Evolutionary conservation across 2,329 filamentous ascomycete species (phyloP).

Genomic region (Botrytis tulipae): DNA sequence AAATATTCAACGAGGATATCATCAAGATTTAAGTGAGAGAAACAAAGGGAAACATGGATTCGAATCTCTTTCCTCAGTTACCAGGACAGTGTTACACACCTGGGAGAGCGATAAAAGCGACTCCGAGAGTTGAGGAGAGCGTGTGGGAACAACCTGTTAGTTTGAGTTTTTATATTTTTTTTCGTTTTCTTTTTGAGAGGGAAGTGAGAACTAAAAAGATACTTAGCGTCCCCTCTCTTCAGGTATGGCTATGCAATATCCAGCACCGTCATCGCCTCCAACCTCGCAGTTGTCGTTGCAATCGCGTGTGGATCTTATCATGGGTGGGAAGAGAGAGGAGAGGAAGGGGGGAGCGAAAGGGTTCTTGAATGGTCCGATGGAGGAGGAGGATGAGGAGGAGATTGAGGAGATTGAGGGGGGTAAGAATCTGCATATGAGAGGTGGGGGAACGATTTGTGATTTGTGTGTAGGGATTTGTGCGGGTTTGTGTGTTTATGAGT

Average conservation of each 20-base stretch:
- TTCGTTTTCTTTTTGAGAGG: neutral
- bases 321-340: neutral
- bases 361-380: neutral
- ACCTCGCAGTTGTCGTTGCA: neutral
- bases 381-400: neutral
- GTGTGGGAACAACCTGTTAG: constrained; percentile 1
- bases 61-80: neutral
- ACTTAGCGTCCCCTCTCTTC: neutral
- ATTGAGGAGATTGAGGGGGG: no score
- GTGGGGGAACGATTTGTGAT: neutral
- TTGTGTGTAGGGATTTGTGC: constrained; percentile 9
- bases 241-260: neutral
- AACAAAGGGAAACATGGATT: neutral
- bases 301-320: neutral
- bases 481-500: constrained; percentile 5
- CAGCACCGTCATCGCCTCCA: neutral
- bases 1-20: neutral
- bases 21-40: neutral
- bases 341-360: neutral
- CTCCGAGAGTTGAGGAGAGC: neutral
- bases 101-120: neutral
- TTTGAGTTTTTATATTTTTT: neutral
- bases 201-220: neutral
- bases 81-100: neutral
- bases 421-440: neutral